These are phyloP conservation scores for Cryptosporidium parvum DNA, from an alignment of 169 alveolate genomes.

Conservation along the genomic window DNA sequence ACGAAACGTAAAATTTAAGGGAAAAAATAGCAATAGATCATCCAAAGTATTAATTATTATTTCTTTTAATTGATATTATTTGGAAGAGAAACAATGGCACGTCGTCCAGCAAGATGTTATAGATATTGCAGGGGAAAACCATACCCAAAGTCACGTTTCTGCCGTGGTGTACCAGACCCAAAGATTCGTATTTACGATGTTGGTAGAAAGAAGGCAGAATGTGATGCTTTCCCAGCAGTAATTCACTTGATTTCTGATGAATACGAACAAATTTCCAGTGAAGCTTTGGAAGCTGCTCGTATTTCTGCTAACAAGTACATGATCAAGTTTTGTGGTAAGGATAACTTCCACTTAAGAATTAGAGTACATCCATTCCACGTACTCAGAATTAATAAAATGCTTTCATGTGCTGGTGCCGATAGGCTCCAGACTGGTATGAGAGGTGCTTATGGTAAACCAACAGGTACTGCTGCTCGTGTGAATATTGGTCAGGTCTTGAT, in stretches of 20 bases:
- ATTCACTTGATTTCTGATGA: constrained; percentile 98
- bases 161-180: constrained; percentile 99
- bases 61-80: constrained; percentile 20
- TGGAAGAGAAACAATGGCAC: constrained; percentile 91
- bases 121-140: constrained; percentile 98
- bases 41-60: constrained; percentile 1
- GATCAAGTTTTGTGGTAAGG: constrained; percentile 97
- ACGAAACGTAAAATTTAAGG: not conserved
- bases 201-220: constrained; percentile 97
- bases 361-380: constrained; percentile 99
- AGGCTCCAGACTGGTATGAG: constrained; percentile 99
- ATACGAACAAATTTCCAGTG: constrained; percentile 98
- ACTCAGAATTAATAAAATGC: constrained; percentile 99
- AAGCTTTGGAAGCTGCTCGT: constrained; percentile 99
- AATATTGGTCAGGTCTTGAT: constrained; percentile 95
- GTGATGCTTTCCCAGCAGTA: constrained; percentile 96
- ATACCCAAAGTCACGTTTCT: constrained; percentile 98
- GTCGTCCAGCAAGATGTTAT: constrained; percentile 99
- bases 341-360: constrained; percentile 97
- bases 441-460: constrained; percentile 99
- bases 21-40: constrained; percentile 3
- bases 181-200: constrained; percentile 98
- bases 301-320: constrained; percentile 98
- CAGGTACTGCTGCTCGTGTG: constrained; percentile 97
- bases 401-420: constrained; percentile 99